Base-by-base conservation (phyloP, 1,284 basidiomycete species). In the Microbotryum silenes-acaulis region DNA sequence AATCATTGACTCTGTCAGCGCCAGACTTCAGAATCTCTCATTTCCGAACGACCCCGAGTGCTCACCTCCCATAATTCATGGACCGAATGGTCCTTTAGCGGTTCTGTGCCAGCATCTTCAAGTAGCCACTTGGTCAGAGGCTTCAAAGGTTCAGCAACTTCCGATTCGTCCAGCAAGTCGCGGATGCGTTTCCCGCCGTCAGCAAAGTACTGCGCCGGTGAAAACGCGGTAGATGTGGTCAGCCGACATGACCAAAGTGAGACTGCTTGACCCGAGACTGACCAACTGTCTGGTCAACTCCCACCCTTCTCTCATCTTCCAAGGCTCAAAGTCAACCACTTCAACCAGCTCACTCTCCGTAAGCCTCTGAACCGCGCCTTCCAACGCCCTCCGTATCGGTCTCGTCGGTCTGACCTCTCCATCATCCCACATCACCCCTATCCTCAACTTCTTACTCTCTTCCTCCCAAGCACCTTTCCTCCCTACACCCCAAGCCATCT, bases 381-480 rank as follows among this genome's bases (percentile, higher is more conserved):
- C 68, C 59, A 79, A 61, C 0, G 75, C 78, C 3, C 76, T 66
- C 14, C 69, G 62, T 44, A 77, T 73, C 0, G 78, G 76, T 14
- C 75, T 71, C 8, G 72, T 72, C 2, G 77, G 77, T 23, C 63
- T 68, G 27, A 77, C 72, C 1, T 75, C 62, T 1, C 76, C 75
- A 64, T 79, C 77, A 49, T 77, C 69, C 62, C 73, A 69, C 70
- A 78, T 73, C 25, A 78, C 70, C 1, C 75, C 78, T 23, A 77
- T 67, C 18, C 71, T 62, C 0, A 73, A 70, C 54, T 69, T 72
- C 10, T 63, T 62, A 55, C 64, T 60, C 62, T 61, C 60, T 57
- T 67, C 63, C 27, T 47, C 45, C 62, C 66, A 56, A 45, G 54
- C 47, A 44, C 57, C 57, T 54, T 63, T 23, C 23, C 44, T 49